Percentiles rank a stretch among this genome's conserved stretches.
Conservation (phyloP, 1,139 yeast species). For the Debaryomyces udenii region DNA sequence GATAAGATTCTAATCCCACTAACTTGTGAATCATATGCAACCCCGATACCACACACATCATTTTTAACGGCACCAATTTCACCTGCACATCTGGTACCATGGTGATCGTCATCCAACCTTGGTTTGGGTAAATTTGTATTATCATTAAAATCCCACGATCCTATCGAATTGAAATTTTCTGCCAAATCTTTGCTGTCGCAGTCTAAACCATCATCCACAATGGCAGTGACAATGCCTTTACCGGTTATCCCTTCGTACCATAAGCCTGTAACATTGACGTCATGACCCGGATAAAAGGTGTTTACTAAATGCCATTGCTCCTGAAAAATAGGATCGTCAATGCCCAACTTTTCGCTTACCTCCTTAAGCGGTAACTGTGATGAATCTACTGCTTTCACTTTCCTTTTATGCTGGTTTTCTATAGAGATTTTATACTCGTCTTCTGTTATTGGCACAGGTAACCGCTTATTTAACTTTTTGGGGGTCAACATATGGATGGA, state of each 20-base stretch:
- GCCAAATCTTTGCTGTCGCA: slow-evolving; percentile 72
- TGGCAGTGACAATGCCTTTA: slow-evolving; percentile 76
- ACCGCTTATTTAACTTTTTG: slow-evolving; percentile 48
- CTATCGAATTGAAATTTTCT: slow-evolving; percentile 71
- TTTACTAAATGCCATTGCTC: slow-evolving; percentile 93
- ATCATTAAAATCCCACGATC: slow-evolving; percentile 90
- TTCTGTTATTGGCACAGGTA: slow-evolving; percentile 35
- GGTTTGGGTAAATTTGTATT: slow-evolving; percentile 80
- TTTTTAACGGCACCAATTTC: slow-evolving; percentile 93
- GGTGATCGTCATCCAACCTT: slow-evolving; percentile 78
- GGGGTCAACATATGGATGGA: slow-evolving; percentile 57
- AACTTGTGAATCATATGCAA: slow-evolving; percentile 83
- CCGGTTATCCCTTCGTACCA: slow-evolving; percentile 90
- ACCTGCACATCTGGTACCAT: slow-evolving; percentile 98
- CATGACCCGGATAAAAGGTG: slow-evolving; percentile 71
- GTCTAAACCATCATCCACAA: slow-evolving; percentile 95
- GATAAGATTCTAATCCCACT: slow-evolving; percentile 90
- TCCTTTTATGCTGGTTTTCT: slow-evolving; percentile 16
- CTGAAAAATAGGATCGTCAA: slow-evolving; percentile 77
- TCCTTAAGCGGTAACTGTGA: slow-evolving; percentile 44
- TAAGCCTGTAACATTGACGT: slow-evolving; percentile 82
- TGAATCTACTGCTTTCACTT: slow-evolving; percentile 43
- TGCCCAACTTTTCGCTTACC: slow-evolving; percentile 58
- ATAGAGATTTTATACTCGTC: slow-evolving; percentile 13
- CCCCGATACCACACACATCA: slow-evolving; percentile 91